Evolutionary conservation across 2,329 filamentous ascomycete genomes (phyloP), one percentile per base, ranked within the genome.

Genomic region (Fusarium bactridioides): DNA sequence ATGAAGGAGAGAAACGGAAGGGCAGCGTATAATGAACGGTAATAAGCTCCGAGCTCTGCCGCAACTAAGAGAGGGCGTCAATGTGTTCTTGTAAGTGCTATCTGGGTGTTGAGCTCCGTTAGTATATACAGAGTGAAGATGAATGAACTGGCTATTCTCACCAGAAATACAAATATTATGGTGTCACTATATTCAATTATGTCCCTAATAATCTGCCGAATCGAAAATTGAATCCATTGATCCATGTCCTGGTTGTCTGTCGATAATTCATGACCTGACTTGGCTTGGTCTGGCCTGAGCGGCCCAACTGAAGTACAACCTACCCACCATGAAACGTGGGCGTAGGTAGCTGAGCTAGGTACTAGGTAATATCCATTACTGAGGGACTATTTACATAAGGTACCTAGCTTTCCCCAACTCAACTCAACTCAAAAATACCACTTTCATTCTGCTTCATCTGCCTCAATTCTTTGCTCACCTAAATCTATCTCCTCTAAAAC

Each of bases 211-310:
- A 29, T 27, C 51, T 43, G 19, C 47, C 33, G 15, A 16, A 45
- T 38, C 19, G n/a, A 54, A 43, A 50, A 25, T 31, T 63, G 48
- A 47, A 47, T 43, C 55, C 47, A 70, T 64, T 62, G 43, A 61
- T 63, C 66, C 62, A 67, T 56, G 63, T 66, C 47, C 37, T 61
- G 35, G 37, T 74, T 37, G 47, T 60, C 61, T 69, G 55, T 62
- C 47, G 53, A 74, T 74, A 54, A 64, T 70, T 74, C 67, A 74
- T 73, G 71, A 74, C 71, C 70, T 73, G 70, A 72, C 64, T 51
- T 67, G 57, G 44, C 64, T 56, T 67, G 57, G 40, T 53, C 64
- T 70, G 67, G 71, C 56, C 72, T 72, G 63, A 74, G 63, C 70
- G 59, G 57, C 57, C 70, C 67, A 70, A 63, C 48, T 67, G 35